Evolutionary conservation across 805 yeast genomes (phyloP), one percentile per base, ranked within the genome.

Genomic region (Nakazawaea ambrosiae): DNA sequence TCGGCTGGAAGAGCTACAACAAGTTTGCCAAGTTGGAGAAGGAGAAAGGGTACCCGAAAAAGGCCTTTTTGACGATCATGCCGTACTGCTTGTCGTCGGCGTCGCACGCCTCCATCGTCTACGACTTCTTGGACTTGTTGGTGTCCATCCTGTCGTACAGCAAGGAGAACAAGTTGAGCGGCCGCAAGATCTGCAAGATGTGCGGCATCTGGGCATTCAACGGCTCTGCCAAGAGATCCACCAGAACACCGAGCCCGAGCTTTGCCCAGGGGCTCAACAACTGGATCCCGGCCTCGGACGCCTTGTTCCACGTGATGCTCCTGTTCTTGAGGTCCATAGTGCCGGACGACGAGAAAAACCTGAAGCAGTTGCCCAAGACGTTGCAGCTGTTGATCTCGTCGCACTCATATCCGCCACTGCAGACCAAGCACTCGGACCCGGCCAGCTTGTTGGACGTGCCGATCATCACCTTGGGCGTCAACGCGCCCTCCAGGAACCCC

Each of bases 161-260:
- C 3, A 81, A 78, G 48, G 74, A 77, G 29, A 86, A 87, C 50
- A 77, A 81, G 50, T 61, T 88, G 66, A 76, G 84, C 50, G 94
- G 92, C 1, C 68, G 88, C 33, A 86, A 85, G 51, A 70, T 88
- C 14, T 69, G 92, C 10, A 79, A 83, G 46, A 71, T 88, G 76
- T 81, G 90, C 27, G 89, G 90, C 6, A 60, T 85, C 18, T 88
- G 96, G 96, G 97, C 95, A 0, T 88, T 88, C 50, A 72, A 76
- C 34, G 66, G 70, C 1, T 19, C 34, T 9, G 2, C 29, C 11
- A 31, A 34, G 69, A 64, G 39, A 48, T 50, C n/a, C 12, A n/a
- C 34, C 5, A 39, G 29, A 36, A 8, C 16, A 8, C 15, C 25
- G 27, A 28, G 43, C 17, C 61, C 62, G 5, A 51, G 60, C 18